phyloP scores from a whole-genome alignment of 2,329 filamentous ascomycete genomes.

The Diplodia scrobiculata region DNA sequence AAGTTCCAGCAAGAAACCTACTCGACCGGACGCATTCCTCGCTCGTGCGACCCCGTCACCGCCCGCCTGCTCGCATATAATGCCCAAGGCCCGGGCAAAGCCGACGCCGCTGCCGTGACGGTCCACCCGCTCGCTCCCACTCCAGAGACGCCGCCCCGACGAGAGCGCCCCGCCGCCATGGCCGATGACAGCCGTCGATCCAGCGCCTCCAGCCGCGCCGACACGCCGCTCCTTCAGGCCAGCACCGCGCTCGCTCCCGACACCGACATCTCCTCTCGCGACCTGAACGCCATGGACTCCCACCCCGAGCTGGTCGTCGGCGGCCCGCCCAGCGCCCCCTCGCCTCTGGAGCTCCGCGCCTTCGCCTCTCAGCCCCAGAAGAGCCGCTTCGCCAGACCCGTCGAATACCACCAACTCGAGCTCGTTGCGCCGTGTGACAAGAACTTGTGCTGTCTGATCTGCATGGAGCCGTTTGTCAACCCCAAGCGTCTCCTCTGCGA shows the following conservation, averaged over 20 bases:
- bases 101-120: neutral
- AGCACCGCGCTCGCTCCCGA: constrained; percentile 30
- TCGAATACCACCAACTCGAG: constrained; percentile 62
- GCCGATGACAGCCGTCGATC: constrained; percentile 41
- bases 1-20: constrained; percentile 22
- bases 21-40: constrained; percentile 16
- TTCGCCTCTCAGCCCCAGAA: constrained; percentile 44
- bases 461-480: constrained; percentile 63
- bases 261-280: constrained; percentile 31
- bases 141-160: constrained; percentile 1
- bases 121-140: neutral
- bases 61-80: constrained; percentile 18
- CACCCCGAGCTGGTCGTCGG: constrained; percentile 38
- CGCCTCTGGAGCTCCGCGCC: constrained; percentile 44
- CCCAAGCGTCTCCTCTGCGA: constrained; percentile 63
- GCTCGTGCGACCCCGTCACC: constrained; percentile 21
- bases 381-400: constrained; percentile 41
- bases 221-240: constrained; percentile 32
- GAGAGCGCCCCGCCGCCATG: constrained; percentile 34
- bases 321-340: constrained; percentile 44
- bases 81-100: constrained; percentile 1
- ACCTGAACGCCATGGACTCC: constrained; percentile 34
- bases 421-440: constrained; percentile 59
- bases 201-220: constrained; percentile 40
- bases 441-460: constrained; percentile 66